phyloP scores from a whole-genome alignment of 106 monocot species.

The Chionographis japonica region DNA sequence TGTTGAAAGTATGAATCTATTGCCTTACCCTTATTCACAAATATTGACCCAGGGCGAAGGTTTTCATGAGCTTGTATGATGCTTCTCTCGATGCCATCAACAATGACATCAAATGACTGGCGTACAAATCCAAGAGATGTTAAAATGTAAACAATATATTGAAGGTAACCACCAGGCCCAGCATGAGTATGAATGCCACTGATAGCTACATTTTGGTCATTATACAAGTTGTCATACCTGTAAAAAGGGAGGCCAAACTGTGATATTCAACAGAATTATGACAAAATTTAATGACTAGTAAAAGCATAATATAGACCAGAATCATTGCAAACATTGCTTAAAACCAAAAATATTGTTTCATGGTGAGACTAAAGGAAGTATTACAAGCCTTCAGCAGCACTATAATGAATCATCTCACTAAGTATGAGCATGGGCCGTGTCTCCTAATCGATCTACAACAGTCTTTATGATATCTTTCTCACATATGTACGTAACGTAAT shows the following conservation, averaged over 20 bases:
- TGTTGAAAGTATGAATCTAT: too few relatives aligned
- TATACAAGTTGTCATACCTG: conserved; percentile 79
- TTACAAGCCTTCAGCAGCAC: too few relatives aligned
- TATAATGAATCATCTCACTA: too few relatives aligned
- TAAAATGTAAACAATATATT: conserved; percentile 81
- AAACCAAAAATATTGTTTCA: too few relatives aligned
- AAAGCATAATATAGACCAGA: too few relatives aligned
- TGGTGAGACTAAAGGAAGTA: too few relatives aligned
- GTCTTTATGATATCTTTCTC: too few relatives aligned
- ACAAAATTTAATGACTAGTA: too few relatives aligned
- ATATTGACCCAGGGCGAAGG: conserved; percentile 68
- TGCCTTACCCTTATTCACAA: conserved; percentile 63
- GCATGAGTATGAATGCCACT: conserved; percentile 96
- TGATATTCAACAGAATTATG: too few relatives aligned
- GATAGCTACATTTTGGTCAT: conserved; percentile 77
- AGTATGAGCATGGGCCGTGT: too few relatives aligned
- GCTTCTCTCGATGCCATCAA: conserved; percentile 85
- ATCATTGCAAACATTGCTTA: not conserved
- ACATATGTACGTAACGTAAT: too few relatives aligned
- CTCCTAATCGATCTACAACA: too few relatives aligned
- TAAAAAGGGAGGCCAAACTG: conserved; percentile 3
- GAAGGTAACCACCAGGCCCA: conserved; percentile 95
- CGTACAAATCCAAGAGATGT: conserved; percentile 89
- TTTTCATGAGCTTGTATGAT: conserved; percentile 85
- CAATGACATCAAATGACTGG: conserved; percentile 85